These are phyloP conservation scores for Fusarium sp. DNA, from an alignment of 2,329 filamentous ascomycete genomes.

Conservation along the genomic window DNA sequence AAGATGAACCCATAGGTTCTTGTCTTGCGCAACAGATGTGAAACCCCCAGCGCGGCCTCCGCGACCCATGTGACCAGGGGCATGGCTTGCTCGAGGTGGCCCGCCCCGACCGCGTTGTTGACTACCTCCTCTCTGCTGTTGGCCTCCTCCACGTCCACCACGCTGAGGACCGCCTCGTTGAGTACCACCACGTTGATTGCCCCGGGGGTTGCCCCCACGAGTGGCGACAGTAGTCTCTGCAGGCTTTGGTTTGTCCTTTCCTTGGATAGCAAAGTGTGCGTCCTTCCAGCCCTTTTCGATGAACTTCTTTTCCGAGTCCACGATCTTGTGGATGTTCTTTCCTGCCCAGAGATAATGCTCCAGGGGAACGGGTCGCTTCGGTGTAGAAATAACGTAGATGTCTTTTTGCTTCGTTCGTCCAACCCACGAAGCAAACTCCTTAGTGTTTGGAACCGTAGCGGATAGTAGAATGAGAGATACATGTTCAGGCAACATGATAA, in stretches of 20 bases:
- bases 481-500: slow-evolving; percentile 98
- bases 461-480: slow-evolving; percentile 95
- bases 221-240: slow-evolving; percentile 47
- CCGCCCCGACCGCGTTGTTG: slow-evolving; percentile 63
- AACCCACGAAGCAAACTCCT: slow-evolving; percentile 98
- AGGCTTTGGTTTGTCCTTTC: slow-evolving; percentile 77
- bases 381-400: slow-evolving; percentile 98
- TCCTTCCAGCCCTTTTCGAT: slow-evolving; percentile 95
- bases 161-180: slow-evolving; percentile 54
- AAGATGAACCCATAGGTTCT: slow-evolving; percentile 95
- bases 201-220: slow-evolving; percentile 51
- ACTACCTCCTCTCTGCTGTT: slow-evolving; percentile 56
- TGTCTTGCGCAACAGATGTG: slow-evolving; percentile 91
- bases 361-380: slow-evolving; percentile 91
- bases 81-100: slow-evolving; percentile 67
- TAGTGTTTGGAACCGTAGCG: slow-evolving; percentile 95
- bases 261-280: slow-evolving; percentile 82
- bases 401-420: slow-evolving; percentile 98
- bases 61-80: slow-evolving; percentile 87
- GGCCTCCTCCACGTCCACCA: slow-evolving; percentile 61
- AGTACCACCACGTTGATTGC: slow-evolving; percentile 45
- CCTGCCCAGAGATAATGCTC: slow-evolving; percentile 97
- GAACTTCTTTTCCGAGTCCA: slow-evolving; percentile 91
- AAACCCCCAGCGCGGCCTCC: slow-evolving; percentile 86
- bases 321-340: slow-evolving; percentile 93